Evolutionary conservation across 2,329 filamentous ascomycete species (phyloP), one percentile per base, ranked within the genome.

Genomic region (Bipolaris oryzae): DNA sequence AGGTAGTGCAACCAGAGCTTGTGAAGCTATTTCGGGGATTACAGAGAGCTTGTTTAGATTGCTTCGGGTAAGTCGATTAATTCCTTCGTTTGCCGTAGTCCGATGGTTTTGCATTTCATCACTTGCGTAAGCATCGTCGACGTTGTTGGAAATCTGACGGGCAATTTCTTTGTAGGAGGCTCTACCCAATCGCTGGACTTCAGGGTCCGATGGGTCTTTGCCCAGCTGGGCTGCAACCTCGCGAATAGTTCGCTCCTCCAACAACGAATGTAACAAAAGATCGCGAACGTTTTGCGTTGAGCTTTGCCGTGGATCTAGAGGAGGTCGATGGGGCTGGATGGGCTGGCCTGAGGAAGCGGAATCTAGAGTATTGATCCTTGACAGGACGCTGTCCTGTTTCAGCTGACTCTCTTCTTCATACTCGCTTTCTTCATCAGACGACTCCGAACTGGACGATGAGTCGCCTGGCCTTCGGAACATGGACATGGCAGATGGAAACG

Each of bases 181-280:
- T 42, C 67, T 61, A 13, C 75, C 78, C 38, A 76, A 66, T 9
- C 66, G 60, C 48, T 74, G 62, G 6, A 80, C 75, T 20, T 75
- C 75, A 16, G 75, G 72, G 53, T 80, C 69, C 18, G 67, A 64
- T 1, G 38, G 48, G 31, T 66, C 66, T 44, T 71, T 71, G 7
- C 69, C 71, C 25, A 78, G 60, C 47, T 76, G 70, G 16, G 74
- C 64, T 34, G 77, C 69, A 10, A 77, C 77, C 47, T 79, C 71
- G 25, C 68, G 69, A 9, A 77, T 60, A 34, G 77, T 77, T 50
- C 77, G 74, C 42, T 80, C 76, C 63, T 82, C 80, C 1, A 82
- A 68, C 20, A 82, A 59, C 2, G 80, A 75, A 62, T 81, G 79
- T 5, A 82, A 60, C 10, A 81, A 59, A 13, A 79, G 61, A 51